A percentile compares a stretch with the other conserved stretches of the same genome.
Evolutionary conservation across 2,329 filamentous ascomycete species (phyloP).

Genomic region (Thermothelomyces thermophilus): DNA sequence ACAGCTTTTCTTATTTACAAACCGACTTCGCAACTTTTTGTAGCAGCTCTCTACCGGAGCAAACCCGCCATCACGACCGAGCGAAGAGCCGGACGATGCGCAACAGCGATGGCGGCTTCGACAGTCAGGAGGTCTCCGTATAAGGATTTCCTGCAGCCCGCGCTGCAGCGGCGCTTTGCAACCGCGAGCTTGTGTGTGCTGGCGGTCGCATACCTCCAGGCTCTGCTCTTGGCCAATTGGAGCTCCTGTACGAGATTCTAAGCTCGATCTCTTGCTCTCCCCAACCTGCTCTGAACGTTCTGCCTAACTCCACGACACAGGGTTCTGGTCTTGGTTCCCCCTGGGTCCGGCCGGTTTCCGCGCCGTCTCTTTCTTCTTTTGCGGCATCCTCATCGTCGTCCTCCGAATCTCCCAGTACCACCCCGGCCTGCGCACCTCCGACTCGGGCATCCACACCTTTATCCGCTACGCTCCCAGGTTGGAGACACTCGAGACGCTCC

Average conservation of each 20-base stretch:
- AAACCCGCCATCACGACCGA: constrained; percentile 1
- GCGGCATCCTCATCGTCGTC: constrained; percentile 70
- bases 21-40: neutral
- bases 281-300: neutral
- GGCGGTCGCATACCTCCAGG: constrained; percentile 64
- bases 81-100: constrained; percentile 33
- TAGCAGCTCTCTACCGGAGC: neutral
- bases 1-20: constrained; percentile 12
- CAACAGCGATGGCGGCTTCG: constrained; percentile 45
- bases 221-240: constrained; percentile 63
- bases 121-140: constrained; percentile 58
- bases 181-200: constrained; percentile 66
- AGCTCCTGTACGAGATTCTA: constrained; percentile 50
- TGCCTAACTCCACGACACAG: constrained; percentile 36
- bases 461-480: constrained; percentile 49
- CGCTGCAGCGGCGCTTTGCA: constrained; percentile 79
- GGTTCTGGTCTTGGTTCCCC: constrained; percentile 82
- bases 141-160: constrained; percentile 85
- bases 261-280: constrained; percentile 29
- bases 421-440: constrained; percentile 63
- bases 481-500: constrained; percentile 60
- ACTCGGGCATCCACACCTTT: constrained; percentile 61
- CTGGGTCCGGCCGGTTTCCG: constrained; percentile 69
- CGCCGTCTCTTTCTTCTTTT: constrained; percentile 67
- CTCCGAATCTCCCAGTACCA: constrained; percentile 82